These are phyloP conservation scores for Podospora didyma DNA, from an alignment of 495 filamentous ascomycete species.

Conservation along the genomic window DNA sequence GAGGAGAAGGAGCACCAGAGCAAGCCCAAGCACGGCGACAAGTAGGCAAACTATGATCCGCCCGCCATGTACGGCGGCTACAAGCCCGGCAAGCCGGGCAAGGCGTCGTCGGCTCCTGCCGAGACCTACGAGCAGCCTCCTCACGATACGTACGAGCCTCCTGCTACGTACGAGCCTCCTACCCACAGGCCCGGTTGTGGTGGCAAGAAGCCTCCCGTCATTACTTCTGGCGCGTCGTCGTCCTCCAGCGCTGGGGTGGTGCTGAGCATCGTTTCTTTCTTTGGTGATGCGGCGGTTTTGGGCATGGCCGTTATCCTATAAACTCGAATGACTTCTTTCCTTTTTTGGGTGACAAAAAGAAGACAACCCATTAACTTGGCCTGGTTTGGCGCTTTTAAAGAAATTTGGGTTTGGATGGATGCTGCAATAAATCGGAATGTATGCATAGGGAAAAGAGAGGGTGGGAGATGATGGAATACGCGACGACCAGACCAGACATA, in stretches of 20 bases:
- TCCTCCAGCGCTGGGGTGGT: not conserved
- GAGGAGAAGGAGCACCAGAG: not conserved
- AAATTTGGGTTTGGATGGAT: too few species aligned
- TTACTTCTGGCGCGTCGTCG: not conserved
- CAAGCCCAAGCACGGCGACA: not conserved
- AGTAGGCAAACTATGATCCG: not conserved
- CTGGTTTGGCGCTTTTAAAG: too few species aligned
- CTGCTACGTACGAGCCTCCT: not conserved
- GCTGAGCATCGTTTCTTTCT: not conserved
- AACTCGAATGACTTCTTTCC: not conserved
- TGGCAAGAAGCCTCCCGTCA: not conserved
- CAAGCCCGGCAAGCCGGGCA: too few species aligned
- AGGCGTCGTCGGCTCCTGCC: too few species aligned
- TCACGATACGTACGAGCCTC: not conserved
- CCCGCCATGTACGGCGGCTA: not conserved
- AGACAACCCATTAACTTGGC: too few species aligned
- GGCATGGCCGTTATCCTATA: not conserved
- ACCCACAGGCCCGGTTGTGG: not conserved
- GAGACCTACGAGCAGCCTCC: not conserved
- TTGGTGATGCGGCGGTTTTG: not conserved
- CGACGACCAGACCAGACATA: too few species aligned
- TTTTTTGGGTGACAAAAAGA: too few species aligned
- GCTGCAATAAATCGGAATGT: too few species aligned
- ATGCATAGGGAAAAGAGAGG: too few species aligned
- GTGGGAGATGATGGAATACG: too few species aligned